Base-by-base conservation (phyloP, 331 rosid species). In the Acacia concinna region DNA sequence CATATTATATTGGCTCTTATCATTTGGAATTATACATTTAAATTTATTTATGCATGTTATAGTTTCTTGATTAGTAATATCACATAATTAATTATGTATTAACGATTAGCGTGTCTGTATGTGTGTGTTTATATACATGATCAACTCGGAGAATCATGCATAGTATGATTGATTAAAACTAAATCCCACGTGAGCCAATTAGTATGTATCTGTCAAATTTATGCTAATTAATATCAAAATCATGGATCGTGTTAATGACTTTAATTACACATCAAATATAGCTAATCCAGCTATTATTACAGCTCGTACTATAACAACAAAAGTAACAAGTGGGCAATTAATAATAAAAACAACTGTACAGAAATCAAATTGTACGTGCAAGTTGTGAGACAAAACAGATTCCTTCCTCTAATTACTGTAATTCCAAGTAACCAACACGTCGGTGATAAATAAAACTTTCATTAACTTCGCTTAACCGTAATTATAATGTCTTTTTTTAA, bases 141-240 rank as follows among this genome's bases (percentile, higher is more conserved):
- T 69, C 40, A 69, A 69, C 25, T 69, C 44, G 74, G 37, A 69
- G 59, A 25, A 69, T 69, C 8, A 59, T 13, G 32, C 74, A 69
- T 7, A 15, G 40, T 1, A 46, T 60, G 75, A 46, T 8, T 70
- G 38, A 70, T 46, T 44, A 17, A 27, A 5, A n/a, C n/a, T n/a
- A n/a, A n/a, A 9, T 44, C 14, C 40, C 59, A 27, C 9, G 59
- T 44, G 57, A 30, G 37, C 37, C 66, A 60, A 12, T 18, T 60
- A 28, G 3, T 3, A 60, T 28, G 17, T 27, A 28, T 27, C 38
- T 30, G 38, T 62, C 68, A 62, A 62, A 30, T 21, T n/a, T n/a
- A n/a, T 68, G 52, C 35, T 67, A 67, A 37, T 67, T 67, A 67
- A 37, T 67, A 6, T 67, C 47, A 68, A 21, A 23, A 31, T 31